Evolutionary conservation across 2,329 filamentous ascomycete species (phyloP), one percentile per base, ranked within the genome.

Genomic region (Venturia oleaginea): DNA sequence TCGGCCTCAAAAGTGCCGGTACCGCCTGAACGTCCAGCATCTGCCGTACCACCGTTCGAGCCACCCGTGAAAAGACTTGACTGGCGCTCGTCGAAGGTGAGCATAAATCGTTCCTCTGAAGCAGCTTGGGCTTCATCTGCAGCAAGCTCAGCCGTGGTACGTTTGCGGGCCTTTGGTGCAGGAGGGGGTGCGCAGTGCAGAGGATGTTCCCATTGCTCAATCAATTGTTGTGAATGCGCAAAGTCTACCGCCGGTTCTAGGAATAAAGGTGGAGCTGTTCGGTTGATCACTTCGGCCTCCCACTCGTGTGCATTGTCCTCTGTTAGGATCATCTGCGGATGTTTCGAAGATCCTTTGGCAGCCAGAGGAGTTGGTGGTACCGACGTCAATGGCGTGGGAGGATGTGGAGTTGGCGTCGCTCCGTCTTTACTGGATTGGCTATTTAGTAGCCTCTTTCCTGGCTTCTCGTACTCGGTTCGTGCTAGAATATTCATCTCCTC

Each of bases 91-190:
- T 99, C 94, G 76, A 92, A 86, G 27, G 91, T 87, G 61, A 97
- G 86, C 91, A 99, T 94, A 69, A 91, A 95, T 59, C 91, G 85
- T 76, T 99, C 92, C 68, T 91, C 87, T 66, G 92, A 90, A 27
- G 92, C 93, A 0, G 92, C 91, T 66, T 91, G 83, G 0, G 94
- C 93, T 76, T 99, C 92, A 72, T 99, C 94, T 8, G 93, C 93
- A 10, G 91, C 94, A 79, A 97, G 86, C 73, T 99, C 93, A 10
- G 94, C 94, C 22, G 95, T 88, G 0, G 94, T 99, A 67, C 93
- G 86, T 81, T 99, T 97, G 65, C 94, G 83, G 8, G 87, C 88
- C 80, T 96, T 97, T 3, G 92, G 92, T 66, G 89, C 84, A 0
- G 94, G 93, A 11, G 91, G 87, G 54, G 85, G 80, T 61, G 88